Conservation (phyloP, 495 filamentous ascomycete genomes). For the Antarctomyces pellizariae region DNA sequence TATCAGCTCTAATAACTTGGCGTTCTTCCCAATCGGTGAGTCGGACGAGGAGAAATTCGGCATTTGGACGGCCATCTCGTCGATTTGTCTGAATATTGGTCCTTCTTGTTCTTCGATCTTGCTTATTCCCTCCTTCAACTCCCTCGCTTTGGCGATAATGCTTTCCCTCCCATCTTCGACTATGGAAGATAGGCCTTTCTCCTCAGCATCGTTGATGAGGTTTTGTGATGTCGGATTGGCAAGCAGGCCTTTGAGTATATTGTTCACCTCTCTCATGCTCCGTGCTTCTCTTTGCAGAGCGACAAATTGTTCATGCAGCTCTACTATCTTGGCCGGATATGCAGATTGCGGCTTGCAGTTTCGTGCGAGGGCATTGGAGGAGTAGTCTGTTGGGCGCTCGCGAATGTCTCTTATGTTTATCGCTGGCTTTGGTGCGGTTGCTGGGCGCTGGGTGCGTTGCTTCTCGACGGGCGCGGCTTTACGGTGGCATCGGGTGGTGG, state of each 20-base stretch:
- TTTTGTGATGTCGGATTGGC: constrained; percentile 17
- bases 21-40: constrained; percentile 47
- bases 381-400: constrained; percentile 51
- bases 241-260: constrained; percentile 25
- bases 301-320: constrained; percentile 43
- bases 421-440: constrained; percentile 56
- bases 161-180: constrained; percentile 17
- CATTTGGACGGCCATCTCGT: constrained; percentile 48
- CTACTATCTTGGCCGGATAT: constrained; percentile 44
- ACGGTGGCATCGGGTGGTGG: background rate
- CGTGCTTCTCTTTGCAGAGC: constrained; percentile 27
- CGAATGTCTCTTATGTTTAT: constrained; percentile 81
- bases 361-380: constrained; percentile 58
- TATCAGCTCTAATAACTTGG: constrained; percentile 39
- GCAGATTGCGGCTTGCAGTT: constrained; percentile 51
- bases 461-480: too few species aligned
- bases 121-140: constrained; percentile 40
- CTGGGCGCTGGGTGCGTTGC: constrained; percentile 19
- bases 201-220: constrained; percentile 17
- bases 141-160: constrained; percentile 39
- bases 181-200: constrained; percentile 7
- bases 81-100: constrained; percentile 37
- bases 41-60: constrained; percentile 64
- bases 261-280: constrained; percentile 30
- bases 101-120: constrained; percentile 34